Evolutionary conservation across 192 early-diverging fungal genomes (phyloP).

Genomic region (Coemansia furcata): DNA sequence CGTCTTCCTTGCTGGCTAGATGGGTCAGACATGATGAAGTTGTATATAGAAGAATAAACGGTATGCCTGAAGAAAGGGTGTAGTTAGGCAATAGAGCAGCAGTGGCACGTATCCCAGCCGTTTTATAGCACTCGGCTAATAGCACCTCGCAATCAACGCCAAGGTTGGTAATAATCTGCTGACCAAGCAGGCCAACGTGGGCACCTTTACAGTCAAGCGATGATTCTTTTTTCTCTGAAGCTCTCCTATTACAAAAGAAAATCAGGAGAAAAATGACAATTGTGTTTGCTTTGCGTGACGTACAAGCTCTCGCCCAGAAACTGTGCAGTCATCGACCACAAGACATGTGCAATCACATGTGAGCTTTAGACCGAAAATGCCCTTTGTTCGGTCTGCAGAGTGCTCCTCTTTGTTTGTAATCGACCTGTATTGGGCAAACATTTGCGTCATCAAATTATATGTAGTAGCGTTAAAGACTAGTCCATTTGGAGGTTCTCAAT

Average conservation of each 20-base stretch:
- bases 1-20: background rate
- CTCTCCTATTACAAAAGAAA: background rate
- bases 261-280: background rate
- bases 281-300: background rate
- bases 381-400: background rate
- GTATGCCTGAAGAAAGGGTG: background rate
- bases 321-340: background rate
- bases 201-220: background rate
- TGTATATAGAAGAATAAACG: background rate
- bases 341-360: background rate
- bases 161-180: background rate
- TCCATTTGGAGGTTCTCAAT: constrained; percentile 20
- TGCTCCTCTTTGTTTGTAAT: background rate
- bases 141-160: background rate
- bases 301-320: background rate
- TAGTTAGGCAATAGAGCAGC: background rate
- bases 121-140: background rate
- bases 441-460: background rate
- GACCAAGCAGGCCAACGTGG: background rate
- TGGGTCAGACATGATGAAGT: background rate
- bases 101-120: background rate
- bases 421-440: background rate
- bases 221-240: background rate
- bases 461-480: background rate
- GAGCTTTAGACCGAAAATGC: background rate